Evolutionary conservation across 352 stramenopile species (phyloP).

Genomic region (Blastocystis sp.): DNA sequence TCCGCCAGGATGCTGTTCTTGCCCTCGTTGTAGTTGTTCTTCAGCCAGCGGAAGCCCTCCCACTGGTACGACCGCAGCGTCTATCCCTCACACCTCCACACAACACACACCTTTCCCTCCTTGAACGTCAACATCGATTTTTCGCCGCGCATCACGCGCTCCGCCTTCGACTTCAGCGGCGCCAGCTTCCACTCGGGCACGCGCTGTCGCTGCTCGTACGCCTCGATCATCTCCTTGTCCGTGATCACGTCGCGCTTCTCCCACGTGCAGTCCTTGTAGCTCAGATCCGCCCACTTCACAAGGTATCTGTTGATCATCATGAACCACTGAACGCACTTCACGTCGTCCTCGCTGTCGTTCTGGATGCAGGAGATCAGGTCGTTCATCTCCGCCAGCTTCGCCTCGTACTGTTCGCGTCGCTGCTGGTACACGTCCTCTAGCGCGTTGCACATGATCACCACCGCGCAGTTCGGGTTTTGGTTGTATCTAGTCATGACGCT

Average conservation of each 20-base stretch:
- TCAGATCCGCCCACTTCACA: constrained; percentile 97
- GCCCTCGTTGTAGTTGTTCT: constrained; percentile 92
- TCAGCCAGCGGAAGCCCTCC: constrained; percentile 96
- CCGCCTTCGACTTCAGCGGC: constrained; percentile 81
- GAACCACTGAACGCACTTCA: neutral
- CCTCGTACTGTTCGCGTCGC: constrained; percentile 34
- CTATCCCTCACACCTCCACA: neutral
- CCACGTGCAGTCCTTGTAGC: constrained; percentile 97
- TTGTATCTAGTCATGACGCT: constrained; percentile 5
- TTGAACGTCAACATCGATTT: constrained; percentile 80
- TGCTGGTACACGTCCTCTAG: constrained; percentile 38
- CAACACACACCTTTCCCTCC: constrained; percentile 62
- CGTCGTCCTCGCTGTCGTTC: neutral
- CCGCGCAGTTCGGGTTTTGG: constrained; percentile 4
- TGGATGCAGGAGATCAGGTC: neutral
- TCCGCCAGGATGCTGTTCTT: constrained; percentile 92
- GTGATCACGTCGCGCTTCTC: constrained; percentile 92
- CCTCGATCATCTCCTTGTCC: constrained; percentile 84
- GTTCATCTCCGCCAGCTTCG: constrained; percentile 1
- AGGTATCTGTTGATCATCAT: constrained; percentile 82
- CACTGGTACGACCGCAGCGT: constrained; percentile 93
- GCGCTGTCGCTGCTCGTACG: constrained; percentile 80
- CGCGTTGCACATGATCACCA: constrained; percentile 59
- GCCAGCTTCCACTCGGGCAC: constrained; percentile 80
- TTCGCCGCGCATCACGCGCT: constrained; percentile 77